Percentiles rank a stretch among this genome's conserved stretches.
These are phyloP conservation scores for Chrysoporthe cubensis DNA, from an alignment of 2,329 filamentous ascomycete genomes.

Conservation along the genomic window DNA sequence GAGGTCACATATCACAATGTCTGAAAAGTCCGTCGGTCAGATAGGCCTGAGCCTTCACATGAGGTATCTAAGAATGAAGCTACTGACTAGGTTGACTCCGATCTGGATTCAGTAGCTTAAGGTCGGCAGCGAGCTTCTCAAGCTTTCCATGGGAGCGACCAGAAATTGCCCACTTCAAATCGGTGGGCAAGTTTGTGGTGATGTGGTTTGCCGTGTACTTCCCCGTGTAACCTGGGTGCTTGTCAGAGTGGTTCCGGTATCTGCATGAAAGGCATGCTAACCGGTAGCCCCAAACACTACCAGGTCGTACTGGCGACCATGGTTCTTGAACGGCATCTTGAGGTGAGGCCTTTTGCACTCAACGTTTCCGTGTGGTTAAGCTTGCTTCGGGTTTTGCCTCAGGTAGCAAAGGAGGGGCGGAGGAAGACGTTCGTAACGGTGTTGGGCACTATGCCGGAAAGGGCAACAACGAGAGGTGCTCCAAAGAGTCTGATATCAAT, in stretches of 20 bases:
- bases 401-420: neutral
- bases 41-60: neutral
- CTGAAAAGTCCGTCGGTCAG: slow-evolving; percentile 36
- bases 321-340: slow-evolving; percentile 53
- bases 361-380: neutral
- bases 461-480: neutral
- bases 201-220: slow-evolving; percentile 78
- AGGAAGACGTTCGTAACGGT: neutral
- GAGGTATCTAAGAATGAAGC: neutral
- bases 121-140: slow-evolving; percentile 66
- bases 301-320: slow-evolving; percentile 59
- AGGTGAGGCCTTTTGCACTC: neutral
- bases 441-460: neutral
- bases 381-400: neutral
- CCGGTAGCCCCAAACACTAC: slow-evolving; percentile 63
- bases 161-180: slow-evolving; percentile 85
- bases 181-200: slow-evolving; percentile 68
- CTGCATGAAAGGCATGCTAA: slow-evolving; percentile 32
- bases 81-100: slow-evolving; percentile 69
- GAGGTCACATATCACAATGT: slow-evolving; percentile 57
- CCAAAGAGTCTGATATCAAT: neutral
- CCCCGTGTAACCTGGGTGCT: slow-evolving; percentile 76
- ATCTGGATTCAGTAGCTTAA: slow-evolving; percentile 70
- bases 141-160: slow-evolving; percentile 82
- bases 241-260: slow-evolving; percentile 19